Base-by-base conservation (phyloP, 2,329 filamentous ascomycete genomes). In the Paecilomyces dactylethromorphus region DNA sequence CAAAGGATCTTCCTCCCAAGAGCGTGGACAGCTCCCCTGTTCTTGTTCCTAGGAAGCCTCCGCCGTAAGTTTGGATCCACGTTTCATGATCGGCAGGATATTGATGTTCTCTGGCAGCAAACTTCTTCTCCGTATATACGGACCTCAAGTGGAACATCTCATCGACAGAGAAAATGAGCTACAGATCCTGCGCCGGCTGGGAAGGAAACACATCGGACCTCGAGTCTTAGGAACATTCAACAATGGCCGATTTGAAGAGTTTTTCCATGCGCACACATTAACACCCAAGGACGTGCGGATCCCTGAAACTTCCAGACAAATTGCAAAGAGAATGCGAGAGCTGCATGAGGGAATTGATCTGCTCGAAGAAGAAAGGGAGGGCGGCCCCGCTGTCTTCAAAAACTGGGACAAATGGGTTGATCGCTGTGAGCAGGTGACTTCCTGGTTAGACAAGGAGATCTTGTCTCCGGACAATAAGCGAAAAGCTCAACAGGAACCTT, bases 301-400 rank as follows among this genome's bases (percentile, higher is more conserved):
- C 32, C 84, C 90, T 0, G 90, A 91, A 55, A 97, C 91, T 0
- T 95, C 90, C 33, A 89, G 85, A 68, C 90, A 96, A 70, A 99
- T 99, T 69, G 93, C 94, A 12, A 97, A 97, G 80, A 90, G 94
- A 55, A 96, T 99, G 91, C 84, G 92, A 62, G 94, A 99, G 74
- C 82, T 99, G 35, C 94, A 99, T 68, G 90, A 96, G 56, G 94
- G 94, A 0, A 88, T 99, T 62, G 92, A 97, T 29, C 79, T 99
- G 21, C 82, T 96, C 0, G 84, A 88, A 1, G 81, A 87, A 35
- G 94, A 99, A 74, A 83, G 87, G 55, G 84, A 89, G 35, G 86
- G 82, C 21, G 94, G 94, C 0, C 89, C 94, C 0, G 88, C 87
- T 58, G 88, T 96, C 11, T 96, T 91, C 84, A 87, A 84, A 65